These are phyloP conservation scores for Edaphochlamys debaryana DNA, from an alignment of 139 green algal genomes.

Conservation along the genomic window DNA sequence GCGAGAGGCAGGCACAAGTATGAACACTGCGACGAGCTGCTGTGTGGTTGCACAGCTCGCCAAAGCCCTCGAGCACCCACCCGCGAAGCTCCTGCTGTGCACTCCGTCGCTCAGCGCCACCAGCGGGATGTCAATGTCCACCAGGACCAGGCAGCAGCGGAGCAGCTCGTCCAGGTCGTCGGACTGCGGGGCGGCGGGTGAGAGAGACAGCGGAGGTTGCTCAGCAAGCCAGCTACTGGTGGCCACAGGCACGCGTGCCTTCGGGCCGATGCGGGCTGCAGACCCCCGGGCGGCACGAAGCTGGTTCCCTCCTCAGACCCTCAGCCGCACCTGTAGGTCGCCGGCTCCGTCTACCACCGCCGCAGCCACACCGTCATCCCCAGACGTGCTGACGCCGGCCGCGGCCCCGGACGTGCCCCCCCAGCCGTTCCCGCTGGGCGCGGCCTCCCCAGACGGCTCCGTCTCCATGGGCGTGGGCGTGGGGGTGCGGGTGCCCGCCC, in stretches of 20 bases:
- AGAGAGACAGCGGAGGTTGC: no score
- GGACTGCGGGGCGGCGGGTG: not conserved
- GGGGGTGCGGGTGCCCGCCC: not conserved
- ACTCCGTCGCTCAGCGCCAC: constrained; percentile 90
- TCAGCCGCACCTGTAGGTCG: not conserved
- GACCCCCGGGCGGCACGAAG: no score
- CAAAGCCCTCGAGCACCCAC: no score
- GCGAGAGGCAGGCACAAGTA: no score
- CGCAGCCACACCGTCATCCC: not conserved
- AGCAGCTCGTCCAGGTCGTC: constrained; percentile 57
- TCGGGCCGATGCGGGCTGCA: no score
- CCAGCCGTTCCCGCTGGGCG: not conserved
- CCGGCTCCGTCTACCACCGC: not conserved
- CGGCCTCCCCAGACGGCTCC: not conserved
- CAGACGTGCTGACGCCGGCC: not conserved
- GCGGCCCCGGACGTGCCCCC: not conserved
- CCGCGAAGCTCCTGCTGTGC: constrained; percentile 73
- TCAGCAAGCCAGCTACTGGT: no score
- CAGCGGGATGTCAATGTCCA: constrained; percentile 87
- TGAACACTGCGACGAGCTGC: no score
- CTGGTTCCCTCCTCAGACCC: no score
- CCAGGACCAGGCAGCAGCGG: constrained; percentile 57
- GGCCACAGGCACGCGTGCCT: no score
- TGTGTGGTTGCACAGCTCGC: no score
- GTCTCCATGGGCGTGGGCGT: not conserved